Conservation (phyloP, 75 land plant genomes). For the Pinus albicaulis region DNA sequence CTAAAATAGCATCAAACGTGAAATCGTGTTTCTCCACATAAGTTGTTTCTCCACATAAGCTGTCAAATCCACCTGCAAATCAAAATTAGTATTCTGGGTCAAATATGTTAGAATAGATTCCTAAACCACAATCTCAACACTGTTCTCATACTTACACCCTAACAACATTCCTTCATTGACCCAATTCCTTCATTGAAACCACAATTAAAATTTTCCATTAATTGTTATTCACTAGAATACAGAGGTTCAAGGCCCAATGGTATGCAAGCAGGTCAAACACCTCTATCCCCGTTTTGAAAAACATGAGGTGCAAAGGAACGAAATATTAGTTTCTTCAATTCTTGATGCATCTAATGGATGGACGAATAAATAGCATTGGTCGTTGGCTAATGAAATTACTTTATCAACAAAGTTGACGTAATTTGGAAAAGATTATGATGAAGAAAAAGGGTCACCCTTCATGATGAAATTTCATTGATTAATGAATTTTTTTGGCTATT, state of each 20-base stretch:
- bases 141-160: not conserved
- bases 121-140: not conserved
- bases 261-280: too few species aligned
- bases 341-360: too few species aligned
- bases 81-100: conserved; percentile 1
- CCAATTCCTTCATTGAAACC: not conserved
- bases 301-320: not conserved
- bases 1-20: conserved; percentile 93
- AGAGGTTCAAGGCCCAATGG: not conserved
- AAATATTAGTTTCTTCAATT: too few species aligned
- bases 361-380: too few species aligned
- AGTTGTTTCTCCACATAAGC: too few species aligned
- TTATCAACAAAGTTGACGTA: too few species aligned
- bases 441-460: too few species aligned
- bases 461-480: too few species aligned
- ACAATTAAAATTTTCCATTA: not conserved
- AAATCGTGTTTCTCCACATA: conserved; percentile 98
- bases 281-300: not conserved
- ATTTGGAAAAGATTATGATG: too few species aligned
- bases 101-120: not conserved
- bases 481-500: too few species aligned
- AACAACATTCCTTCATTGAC: not conserved
- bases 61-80: conserved; percentile 88
- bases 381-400: too few species aligned
- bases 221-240: not conserved